Evolutionary conservation across 2,329 filamentous ascomycete genomes (phyloP).

Genomic region (Fusarium sp.): DNA sequence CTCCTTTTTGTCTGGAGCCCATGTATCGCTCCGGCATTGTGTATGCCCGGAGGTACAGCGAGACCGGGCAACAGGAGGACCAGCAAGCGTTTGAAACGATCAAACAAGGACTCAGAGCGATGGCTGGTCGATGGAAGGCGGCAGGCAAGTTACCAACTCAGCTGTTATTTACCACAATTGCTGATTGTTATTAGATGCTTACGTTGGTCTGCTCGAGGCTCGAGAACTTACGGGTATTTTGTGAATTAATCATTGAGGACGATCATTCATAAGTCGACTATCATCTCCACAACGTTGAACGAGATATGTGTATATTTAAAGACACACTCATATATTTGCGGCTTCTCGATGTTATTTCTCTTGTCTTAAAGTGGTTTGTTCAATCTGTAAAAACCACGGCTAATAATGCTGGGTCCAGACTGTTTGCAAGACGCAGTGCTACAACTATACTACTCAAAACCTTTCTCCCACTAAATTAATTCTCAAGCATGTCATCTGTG

Average conservation of each 20-base stretch:
- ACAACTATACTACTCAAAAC: neutral
- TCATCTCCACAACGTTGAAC: neutral
- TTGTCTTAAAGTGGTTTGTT: neutral
- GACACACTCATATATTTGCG: neutral
- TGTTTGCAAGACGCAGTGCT: neutral
- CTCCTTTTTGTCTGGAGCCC: neutral
- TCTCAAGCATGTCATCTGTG: fast-evolving
- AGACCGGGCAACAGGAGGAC: neutral
- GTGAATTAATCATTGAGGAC: neutral
- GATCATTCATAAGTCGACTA: neutral
- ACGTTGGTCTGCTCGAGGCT: neutral
- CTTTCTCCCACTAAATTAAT: neutral
- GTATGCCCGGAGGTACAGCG: neutral
- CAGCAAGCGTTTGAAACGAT: neutral
- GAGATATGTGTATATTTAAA: neutral
- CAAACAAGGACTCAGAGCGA: neutral
- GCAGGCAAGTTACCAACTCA: neutral
- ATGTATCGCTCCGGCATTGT: neutral
- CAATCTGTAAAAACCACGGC: no score
- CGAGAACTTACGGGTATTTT: neutral
- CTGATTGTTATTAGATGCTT: neutral
- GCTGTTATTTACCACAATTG: neutral
- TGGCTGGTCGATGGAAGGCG: neutral
- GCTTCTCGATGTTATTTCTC: neutral
- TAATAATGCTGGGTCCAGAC: no score